Evolutionary conservation across 768 basidiomycete species (phyloP).

Genomic region (Lyophyllum atratum): DNA sequence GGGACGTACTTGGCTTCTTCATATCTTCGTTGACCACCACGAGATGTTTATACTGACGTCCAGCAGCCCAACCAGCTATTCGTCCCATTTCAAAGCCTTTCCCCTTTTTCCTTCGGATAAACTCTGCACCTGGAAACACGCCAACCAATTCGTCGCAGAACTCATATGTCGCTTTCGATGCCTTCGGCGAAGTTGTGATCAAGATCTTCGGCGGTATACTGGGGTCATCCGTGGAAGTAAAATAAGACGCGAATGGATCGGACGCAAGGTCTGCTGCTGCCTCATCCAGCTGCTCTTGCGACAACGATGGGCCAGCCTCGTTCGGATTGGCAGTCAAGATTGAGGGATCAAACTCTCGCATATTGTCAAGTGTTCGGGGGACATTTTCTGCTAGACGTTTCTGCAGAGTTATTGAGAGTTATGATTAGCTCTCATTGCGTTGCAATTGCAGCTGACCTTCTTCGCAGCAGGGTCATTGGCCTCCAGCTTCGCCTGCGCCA

Average conservation of each 20-base stretch:
- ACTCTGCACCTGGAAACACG: conserved; percentile 91
- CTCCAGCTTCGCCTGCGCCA: conserved; percentile 79
- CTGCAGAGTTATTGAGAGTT: conserved; percentile 36
- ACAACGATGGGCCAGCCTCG: conserved; percentile 33
- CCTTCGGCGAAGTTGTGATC: conserved; percentile 87
- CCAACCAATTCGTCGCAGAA: conserved; percentile 92
- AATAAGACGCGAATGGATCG: conserved; percentile 80
- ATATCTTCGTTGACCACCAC: conserved; percentile 95
- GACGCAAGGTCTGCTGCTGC: conserved; percentile 66
- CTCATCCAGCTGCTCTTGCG: conserved; percentile 51
- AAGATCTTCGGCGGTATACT: conserved; percentile 82
- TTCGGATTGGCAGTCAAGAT: conserved; percentile 58
- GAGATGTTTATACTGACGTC: conserved; percentile 84
- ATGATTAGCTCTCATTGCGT: not conserved
- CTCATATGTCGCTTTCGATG: conserved; percentile 86
- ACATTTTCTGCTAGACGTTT: conserved; percentile 84
- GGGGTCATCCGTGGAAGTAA: conserved; percentile 66
- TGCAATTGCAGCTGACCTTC: conserved; percentile 51
- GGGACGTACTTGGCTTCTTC: conserved; percentile 84
- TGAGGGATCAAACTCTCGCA: conserved; percentile 80
- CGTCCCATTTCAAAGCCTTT: conserved; percentile 89
- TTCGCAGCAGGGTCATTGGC: conserved; percentile 74
- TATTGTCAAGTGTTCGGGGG: conserved; percentile 92
- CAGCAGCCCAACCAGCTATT: conserved; percentile 92
- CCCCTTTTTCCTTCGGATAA: conserved; percentile 82